Percentiles rank a stretch among this genome's conserved stretches.
Evolutionary conservation across 2,329 filamentous ascomycete species (phyloP).

Genomic region (Knoxdaviesia proteae): DNA sequence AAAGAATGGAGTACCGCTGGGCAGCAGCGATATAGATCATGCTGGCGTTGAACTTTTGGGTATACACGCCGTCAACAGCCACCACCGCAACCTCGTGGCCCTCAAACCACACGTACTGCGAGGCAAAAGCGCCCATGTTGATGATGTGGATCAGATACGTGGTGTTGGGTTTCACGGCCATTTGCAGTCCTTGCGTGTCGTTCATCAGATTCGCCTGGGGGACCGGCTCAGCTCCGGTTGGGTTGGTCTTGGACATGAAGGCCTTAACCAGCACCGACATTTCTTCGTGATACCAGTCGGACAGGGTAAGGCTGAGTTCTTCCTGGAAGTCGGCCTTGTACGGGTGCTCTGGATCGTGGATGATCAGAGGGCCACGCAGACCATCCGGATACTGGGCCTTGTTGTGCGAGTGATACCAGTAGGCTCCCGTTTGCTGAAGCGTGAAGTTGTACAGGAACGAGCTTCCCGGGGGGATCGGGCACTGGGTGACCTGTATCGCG

Average conservation of each 20-base stretch:
- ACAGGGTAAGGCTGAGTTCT: slow-evolving; percentile 42
- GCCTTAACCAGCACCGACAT: slow-evolving; percentile 22
- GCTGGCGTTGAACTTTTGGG: slow-evolving; percentile 33
- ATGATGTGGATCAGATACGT: slow-evolving; percentile 55
- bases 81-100: slow-evolving; percentile 47
- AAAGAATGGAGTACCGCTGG: slow-evolving; percentile 41
- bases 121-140: slow-evolving; percentile 53
- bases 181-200: slow-evolving; percentile 38
- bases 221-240: slow-evolving; percentile 40
- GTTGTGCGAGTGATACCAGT: slow-evolving; percentile 60
- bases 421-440: slow-evolving; percentile 44
- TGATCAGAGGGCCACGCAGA: slow-evolving; percentile 39
- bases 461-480: slow-evolving; percentile 39
- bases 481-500: slow-evolving; percentile 43
- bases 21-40: slow-evolving; percentile 47
- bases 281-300: slow-evolving; percentile 50
- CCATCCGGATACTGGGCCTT: slow-evolving; percentile 52
- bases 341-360: slow-evolving; percentile 41
- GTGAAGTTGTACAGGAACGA: slow-evolving; percentile 51
- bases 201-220: slow-evolving; percentile 52
- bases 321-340: slow-evolving; percentile 37
- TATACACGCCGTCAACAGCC: slow-evolving; percentile 55
- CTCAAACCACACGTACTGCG: slow-evolving; percentile 46
- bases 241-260: slow-evolving; percentile 33
- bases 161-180: slow-evolving; percentile 41